Base-by-base conservation (phyloP, 129 eudicot species). In the Helichrysum umbraculigerum region DNA sequence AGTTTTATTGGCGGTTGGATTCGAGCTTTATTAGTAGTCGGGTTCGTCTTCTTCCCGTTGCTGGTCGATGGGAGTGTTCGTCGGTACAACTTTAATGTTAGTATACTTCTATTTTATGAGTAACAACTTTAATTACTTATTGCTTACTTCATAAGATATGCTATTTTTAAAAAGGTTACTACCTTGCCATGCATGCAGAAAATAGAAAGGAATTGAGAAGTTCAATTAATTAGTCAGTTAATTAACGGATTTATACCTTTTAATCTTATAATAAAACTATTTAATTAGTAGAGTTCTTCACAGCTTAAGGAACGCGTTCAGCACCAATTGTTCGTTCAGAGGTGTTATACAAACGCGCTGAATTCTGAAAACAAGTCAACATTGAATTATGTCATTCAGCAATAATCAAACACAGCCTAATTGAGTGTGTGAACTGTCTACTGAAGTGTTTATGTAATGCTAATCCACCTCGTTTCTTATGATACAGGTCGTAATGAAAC, bases 11-110 rank as follows among this genome's bases (percentile, higher is more conserved):
- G 65, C 82, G 11, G 67, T 77, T 37, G 81, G 86, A 47, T 90
- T 82, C 76, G 74, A 76, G 76, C 47, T 80, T 64, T 84, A 70
- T 22, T 86, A 28, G 67, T 83, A 30, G 68, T 83, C 11, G 84
- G 85, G 57, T 86, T 85, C 80, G n/a, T 87, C 37, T 51, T 81
- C 65, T 32, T 76, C 62, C 90, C 90, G 0, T 22, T 82, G 25
- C 72, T 86, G 19, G 65, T 74, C 11, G 87, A 91, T 44, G 83
- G 83, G 66, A 59, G 82, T 3, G 92, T 91, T 83, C 92, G 97
- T 9, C 88, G 81, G 76, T 91, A 85, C 78, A 87, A 85, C 66
- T 91, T 91, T 68, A 80, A 91, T 77, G 97, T 90, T 71, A 82
- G 93, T 81, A 64, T 30, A 25, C 34, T 5, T 76, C 20, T 16